Evolutionary conservation across 192 early-diverging fungal genomes (phyloP).

Genomic region (Phlyctochytrium arcticum): DNA sequence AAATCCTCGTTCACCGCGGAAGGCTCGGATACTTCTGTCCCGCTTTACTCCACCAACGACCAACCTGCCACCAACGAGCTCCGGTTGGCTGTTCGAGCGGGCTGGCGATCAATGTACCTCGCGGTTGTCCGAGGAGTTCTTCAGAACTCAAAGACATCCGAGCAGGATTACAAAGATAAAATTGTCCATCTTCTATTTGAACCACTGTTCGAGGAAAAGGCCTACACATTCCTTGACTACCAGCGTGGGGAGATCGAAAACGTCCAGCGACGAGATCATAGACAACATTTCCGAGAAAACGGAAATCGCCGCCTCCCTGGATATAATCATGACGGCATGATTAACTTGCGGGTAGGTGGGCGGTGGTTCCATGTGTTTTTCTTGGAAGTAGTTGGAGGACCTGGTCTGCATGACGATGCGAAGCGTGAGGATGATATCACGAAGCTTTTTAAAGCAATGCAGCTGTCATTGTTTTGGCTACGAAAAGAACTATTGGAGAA

Average conservation of each 20-base stretch:
- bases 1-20: not conserved
- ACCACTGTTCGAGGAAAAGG: not conserved
- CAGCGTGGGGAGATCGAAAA: not conserved
- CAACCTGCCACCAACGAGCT: not conserved
- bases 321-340: not conserved
- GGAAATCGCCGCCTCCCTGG: not conserved
- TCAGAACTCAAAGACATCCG: not conserved
- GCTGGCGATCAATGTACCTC: not conserved
- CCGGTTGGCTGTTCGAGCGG: not conserved
- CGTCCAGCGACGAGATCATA: not conserved
- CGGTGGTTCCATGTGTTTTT: not conserved
- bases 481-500: not conserved
- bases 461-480: not conserved
- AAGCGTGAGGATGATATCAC: not conserved
- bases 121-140: not conserved
- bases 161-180: not conserved
- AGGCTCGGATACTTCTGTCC: not conserved
- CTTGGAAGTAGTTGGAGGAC: not conserved
- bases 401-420: not conserved
- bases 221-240: not conserved
- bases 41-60: not conserved
- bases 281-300: not conserved
- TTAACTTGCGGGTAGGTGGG: not conserved
- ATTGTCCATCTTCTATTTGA: not conserved
- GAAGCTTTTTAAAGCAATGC: not conserved